phyloP scores from a whole-genome alignment of 75 land plant genomes.

The Gnetum montanum region DNA sequence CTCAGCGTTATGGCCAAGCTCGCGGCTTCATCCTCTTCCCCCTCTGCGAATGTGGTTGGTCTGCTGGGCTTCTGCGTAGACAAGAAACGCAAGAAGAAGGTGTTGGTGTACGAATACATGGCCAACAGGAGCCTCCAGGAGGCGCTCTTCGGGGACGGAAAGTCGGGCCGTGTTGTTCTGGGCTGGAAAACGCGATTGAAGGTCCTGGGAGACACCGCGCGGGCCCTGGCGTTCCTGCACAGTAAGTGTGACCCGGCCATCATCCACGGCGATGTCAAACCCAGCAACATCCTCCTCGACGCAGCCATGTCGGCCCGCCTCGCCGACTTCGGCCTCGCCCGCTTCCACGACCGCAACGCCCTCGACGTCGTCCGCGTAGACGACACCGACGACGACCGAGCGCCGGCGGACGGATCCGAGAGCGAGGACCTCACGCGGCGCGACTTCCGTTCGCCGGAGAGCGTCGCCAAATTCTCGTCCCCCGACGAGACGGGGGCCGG shows the following conservation, averaged over 20 bases:
- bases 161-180: constrained; percentile 34
- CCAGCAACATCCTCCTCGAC: constrained; percentile 83
- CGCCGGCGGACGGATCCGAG: too few species aligned
- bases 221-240: constrained; percentile 67
- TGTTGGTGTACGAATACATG: constrained; percentile 88
- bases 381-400: too few species aligned
- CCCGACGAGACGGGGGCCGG: background rate
- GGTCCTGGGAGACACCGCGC: constrained; percentile 63
- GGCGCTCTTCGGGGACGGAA: constrained; percentile 47
- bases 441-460: too few species aligned
- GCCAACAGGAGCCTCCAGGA: constrained; percentile 83
- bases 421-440: too few species aligned
- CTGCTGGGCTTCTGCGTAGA: constrained; percentile 65
- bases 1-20: constrained; percentile 45
- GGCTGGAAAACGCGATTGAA: constrained; percentile 53
- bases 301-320: constrained; percentile 47
- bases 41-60: constrained; percentile 32
- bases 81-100: constrained; percentile 23
- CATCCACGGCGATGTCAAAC: constrained; percentile 94
- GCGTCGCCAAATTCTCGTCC: too few species aligned
- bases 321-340: constrained; percentile 86
- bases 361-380: too few species aligned
- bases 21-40: too few species aligned
- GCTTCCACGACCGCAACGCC: too few species aligned
- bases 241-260: constrained; percentile 65